phyloP scores from a whole-genome alignment of 345 rosid species.

The Lepidium africanum region DNA sequence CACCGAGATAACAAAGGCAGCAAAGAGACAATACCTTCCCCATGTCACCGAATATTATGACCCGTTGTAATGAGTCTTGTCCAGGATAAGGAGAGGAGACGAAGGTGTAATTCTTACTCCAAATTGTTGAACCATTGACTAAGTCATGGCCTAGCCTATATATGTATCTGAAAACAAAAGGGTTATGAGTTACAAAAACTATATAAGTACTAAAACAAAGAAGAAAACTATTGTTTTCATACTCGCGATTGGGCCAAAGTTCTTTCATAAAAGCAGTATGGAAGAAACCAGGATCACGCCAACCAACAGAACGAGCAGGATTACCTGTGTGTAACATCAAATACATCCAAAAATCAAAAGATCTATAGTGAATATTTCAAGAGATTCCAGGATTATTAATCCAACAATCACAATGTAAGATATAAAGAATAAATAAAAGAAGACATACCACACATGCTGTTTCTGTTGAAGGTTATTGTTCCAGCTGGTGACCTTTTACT shows the following conservation, averaged over 20 bases:
- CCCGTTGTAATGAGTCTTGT: conserved; percentile 76
- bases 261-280: conserved; percentile 69
- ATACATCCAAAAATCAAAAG: conserved; percentile 6
- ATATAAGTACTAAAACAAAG: background rate
- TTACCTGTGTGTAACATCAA: conserved; percentile 36
- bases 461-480: conserved; percentile 58
- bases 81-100: conserved; percentile 84
- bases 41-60: conserved; percentile 85
- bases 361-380: background rate
- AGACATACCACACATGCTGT: conserved; percentile 87
- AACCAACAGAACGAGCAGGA: conserved; percentile 75
- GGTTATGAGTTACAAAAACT: background rate
- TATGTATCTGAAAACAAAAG: conserved; percentile 39
- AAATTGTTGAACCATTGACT: conserved; percentile 30
- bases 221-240: conserved; percentile 14
- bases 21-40: conserved; percentile 50
- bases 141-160: conserved; percentile 63
- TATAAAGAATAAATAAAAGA: conserved; percentile 1
- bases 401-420: background rate
- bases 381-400: background rate
- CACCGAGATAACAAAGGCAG: background rate
- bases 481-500: conserved; percentile 63
- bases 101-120: conserved; percentile 67
- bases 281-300: conserved; percentile 86
- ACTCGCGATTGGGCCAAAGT: conserved; percentile 70